A percentile compares a stretch with the other conserved stretches of the same genome.
phyloP scores from a whole-genome alignment of 2,329 filamentous ascomycete genomes.

The Grosmannia serpens region DNA sequence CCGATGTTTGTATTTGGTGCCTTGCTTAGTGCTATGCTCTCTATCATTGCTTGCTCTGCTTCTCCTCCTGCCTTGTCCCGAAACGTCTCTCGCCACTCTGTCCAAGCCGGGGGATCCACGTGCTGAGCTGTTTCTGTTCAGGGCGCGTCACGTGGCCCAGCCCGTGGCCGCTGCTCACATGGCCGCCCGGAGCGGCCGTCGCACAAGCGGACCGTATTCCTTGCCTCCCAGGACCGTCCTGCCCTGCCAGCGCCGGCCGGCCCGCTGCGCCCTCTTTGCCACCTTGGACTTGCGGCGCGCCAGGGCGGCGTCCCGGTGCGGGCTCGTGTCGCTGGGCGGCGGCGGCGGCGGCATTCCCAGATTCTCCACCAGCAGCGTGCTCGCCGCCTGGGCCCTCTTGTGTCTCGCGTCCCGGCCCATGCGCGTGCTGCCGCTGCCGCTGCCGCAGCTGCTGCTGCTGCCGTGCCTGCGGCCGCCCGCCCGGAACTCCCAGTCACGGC shows the following conservation, averaged over 20 bases:
- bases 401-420: no score
- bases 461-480: neutral
- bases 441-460: neutral
- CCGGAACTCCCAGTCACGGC: neutral
- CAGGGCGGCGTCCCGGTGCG: neutral
- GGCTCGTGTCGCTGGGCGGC: no score
- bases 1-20: neutral
- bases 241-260: neutral
- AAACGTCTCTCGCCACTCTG: no score
- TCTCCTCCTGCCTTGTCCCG: no score
- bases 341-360: no score
- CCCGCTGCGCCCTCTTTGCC: neutral
- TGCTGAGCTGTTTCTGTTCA: neutral
- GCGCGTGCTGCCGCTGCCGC: no score
- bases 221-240: neutral
- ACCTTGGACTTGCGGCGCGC: neutral
- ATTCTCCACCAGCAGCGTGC: no score
- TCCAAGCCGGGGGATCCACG: no score
- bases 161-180: neutral
- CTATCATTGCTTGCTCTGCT: neutral
- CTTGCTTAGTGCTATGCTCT: neutral
- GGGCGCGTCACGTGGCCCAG: no score
- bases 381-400: no score
- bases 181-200: no score
- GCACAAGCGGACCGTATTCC: neutral